These are phyloP conservation scores for Fusarium hostae DNA, from an alignment of 2,329 filamentous ascomycete genomes.

Conservation along the genomic window DNA sequence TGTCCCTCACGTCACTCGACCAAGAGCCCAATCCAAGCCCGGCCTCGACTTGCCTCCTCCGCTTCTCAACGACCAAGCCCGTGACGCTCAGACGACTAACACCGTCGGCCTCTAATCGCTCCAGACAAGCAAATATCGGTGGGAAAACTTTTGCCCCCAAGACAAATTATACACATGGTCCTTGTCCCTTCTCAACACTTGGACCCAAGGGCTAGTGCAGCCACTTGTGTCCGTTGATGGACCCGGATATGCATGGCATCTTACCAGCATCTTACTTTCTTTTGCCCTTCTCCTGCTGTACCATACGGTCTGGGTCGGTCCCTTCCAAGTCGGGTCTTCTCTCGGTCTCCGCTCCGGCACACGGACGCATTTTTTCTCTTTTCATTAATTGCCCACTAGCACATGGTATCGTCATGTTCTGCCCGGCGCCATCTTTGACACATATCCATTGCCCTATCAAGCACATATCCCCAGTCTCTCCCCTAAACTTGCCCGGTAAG, in stretches of 20 bases:
- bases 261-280: constrained; percentile 42
- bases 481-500: constrained; percentile 23
- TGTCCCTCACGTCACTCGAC: constrained; percentile 44
- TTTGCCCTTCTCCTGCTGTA: constrained; percentile 26
- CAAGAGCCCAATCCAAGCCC: constrained; percentile 28
- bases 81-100: constrained; percentile 29
- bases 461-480: constrained; percentile 30
- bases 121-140: constrained; percentile 30
- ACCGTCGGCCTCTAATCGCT: constrained; percentile 20
- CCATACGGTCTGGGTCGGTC: constrained; percentile 31
- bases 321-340: constrained; percentile 35
- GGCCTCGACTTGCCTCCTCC: constrained; percentile 31
- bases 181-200: constrained; percentile 32
- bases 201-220: constrained; percentile 47
- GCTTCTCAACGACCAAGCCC: constrained; percentile 28
- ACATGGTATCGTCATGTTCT: constrained; percentile 34
- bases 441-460: constrained; percentile 41
- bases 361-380: constrained; percentile 28
- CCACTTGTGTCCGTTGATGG: constrained; percentile 46
- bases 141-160: constrained; percentile 35
- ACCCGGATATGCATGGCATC: constrained; percentile 47
- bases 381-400: constrained; percentile 18
- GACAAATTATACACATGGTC: constrained; percentile 35
- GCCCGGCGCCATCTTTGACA: constrained; percentile 32
- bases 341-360: constrained; percentile 37